Conservation (phyloP, 345 rosid genomes). For the Angophora floribunda region DNA sequence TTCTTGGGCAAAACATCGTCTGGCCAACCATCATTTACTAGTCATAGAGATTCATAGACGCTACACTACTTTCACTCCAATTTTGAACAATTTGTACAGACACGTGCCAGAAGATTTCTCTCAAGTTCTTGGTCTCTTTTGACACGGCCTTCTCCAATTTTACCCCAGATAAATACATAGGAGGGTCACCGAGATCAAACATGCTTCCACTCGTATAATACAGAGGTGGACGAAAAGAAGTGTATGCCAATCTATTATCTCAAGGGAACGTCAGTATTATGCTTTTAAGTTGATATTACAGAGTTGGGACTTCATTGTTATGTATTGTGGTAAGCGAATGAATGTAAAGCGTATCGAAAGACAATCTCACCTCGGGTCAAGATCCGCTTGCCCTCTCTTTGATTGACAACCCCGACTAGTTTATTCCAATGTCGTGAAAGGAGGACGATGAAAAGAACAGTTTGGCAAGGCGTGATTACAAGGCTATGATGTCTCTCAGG, state of each 20-base stretch:
- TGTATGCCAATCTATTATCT: not conserved
- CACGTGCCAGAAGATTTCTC: not conserved
- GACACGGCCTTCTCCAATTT: not conserved
- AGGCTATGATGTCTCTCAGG: conserved; percentile 21
- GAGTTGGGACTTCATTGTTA: not conserved
- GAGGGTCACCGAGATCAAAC: not conserved
- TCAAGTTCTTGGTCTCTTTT: not conserved
- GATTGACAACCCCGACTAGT: not conserved
- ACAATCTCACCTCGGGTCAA: not conserved
- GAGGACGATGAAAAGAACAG: not conserved
- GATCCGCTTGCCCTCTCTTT: not conserved
- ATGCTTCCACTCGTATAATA: not conserved
- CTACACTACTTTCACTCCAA: not conserved
- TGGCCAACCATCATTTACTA: not conserved
- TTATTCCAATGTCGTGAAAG: not conserved
- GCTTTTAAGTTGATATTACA: not conserved
- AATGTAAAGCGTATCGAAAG: not conserved
- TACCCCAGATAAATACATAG: not conserved
- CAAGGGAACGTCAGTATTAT: not conserved
- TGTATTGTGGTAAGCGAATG: not conserved
- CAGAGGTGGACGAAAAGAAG: not conserved
- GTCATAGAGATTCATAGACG: not conserved
- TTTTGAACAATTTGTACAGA: not conserved
- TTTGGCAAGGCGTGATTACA: conserved; percentile 27
- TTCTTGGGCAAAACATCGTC: not conserved